Evolutionary conservation across 2,329 filamentous ascomycete genomes (phyloP).

Genomic region (Cercospora sp.): DNA sequence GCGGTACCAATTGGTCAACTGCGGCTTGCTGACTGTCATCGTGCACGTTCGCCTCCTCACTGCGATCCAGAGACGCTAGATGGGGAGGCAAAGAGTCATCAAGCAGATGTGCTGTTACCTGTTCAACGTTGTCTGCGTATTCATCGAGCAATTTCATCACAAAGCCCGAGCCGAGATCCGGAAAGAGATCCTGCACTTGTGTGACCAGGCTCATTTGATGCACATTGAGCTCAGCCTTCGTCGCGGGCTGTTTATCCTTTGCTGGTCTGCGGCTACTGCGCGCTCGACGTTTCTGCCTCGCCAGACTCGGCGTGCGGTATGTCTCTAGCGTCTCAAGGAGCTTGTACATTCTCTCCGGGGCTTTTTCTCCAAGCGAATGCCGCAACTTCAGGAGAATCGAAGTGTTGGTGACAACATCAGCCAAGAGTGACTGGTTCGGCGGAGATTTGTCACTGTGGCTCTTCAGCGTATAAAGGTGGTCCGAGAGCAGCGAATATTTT

Average conservation of each 20-base stretch:
- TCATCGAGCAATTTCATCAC: constrained; percentile 75
- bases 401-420: constrained; percentile 77
- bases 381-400: constrained; percentile 67
- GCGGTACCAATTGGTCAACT: constrained; percentile 53
- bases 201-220: constrained; percentile 82
- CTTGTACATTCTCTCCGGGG: constrained; percentile 58
- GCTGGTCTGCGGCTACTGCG: constrained; percentile 67
- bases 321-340: constrained; percentile 61
- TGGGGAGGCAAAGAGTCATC: constrained; percentile 72
- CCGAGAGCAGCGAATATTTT: constrained; percentile 73
- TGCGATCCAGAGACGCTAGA: constrained; percentile 63
- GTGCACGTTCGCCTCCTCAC: constrained; percentile 59
- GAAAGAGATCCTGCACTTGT: constrained; percentile 91
- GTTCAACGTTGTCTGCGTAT: constrained; percentile 74
- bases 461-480: constrained; percentile 81
- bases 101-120: constrained; percentile 77
- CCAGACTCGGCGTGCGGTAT: constrained; percentile 57
- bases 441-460: constrained; percentile 64
- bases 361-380: constrained; percentile 53
- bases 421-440: constrained; percentile 63
- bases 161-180: constrained; percentile 80
- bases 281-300: constrained; percentile 54
- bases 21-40: constrained; percentile 24
- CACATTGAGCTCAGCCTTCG: constrained; percentile 61
- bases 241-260: constrained; percentile 52